Evolutionary conservation across 169 alveolate genomes (phyloP).

Genomic region (Cyclospora cayetanensis): DNA sequence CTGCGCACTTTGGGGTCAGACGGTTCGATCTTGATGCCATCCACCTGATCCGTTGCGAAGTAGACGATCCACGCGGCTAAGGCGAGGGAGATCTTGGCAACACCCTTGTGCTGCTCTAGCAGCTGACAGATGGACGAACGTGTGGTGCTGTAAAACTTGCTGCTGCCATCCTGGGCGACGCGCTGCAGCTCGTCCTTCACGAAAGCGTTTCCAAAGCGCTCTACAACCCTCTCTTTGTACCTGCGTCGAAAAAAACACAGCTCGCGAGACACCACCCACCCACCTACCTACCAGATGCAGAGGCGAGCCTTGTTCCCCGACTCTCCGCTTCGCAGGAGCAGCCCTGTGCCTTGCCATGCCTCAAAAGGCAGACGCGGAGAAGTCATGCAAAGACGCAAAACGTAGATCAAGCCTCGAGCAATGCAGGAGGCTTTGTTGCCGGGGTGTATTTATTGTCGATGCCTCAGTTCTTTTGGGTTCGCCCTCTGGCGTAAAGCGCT

Average conservation of each 20-base stretch:
- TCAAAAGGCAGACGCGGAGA: too few relatives aligned
- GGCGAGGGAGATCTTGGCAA: background rate
- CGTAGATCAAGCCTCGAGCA: too few relatives aligned
- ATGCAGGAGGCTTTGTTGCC: too few relatives aligned
- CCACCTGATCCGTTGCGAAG: background rate
- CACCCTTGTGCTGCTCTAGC: background rate
- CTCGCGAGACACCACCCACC: background rate
- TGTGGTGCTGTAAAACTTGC: conserved; percentile 25
- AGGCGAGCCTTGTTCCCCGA: too few relatives aligned
- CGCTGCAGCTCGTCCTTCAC: conserved; percentile 2
- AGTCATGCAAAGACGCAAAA: too few relatives aligned
- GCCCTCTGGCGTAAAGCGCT: too few relatives aligned
- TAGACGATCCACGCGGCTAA: background rate
- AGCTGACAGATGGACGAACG: background rate
- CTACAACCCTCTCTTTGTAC: conserved; percentile 35
- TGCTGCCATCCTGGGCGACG: conserved; percentile 20
- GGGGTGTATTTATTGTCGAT: too few relatives aligned
- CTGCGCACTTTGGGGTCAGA: background rate
- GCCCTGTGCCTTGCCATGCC: too few relatives aligned
- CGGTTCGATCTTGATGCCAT: background rate
- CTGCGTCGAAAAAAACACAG: background rate
- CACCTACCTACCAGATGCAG: background rate
- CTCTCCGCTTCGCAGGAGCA: too few relatives aligned
- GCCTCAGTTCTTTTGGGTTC: too few relatives aligned
- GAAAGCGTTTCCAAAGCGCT: conserved; percentile 18